A percentile compares a stretch with the other conserved stretches of the same genome.
Conservation (phyloP, 805 yeast genomes). For the Dipodascus albidus region DNA sequence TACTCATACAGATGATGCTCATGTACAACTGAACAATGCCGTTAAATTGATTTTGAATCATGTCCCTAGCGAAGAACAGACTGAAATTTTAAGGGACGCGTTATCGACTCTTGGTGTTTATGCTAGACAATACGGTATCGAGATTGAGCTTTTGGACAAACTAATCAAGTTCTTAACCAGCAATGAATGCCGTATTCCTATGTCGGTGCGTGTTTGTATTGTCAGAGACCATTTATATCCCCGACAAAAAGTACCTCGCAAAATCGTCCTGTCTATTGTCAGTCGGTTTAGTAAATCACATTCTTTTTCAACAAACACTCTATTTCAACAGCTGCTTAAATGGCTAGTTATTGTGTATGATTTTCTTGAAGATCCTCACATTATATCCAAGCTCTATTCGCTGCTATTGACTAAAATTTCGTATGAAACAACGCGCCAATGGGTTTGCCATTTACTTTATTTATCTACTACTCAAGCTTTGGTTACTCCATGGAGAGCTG, state of each 20-base stretch:
- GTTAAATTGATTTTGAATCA: background rate
- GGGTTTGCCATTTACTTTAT: constrained; percentile 15
- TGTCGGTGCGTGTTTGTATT: constrained; percentile 3
- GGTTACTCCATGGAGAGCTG: constrained; percentile 16
- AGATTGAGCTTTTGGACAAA: background rate
- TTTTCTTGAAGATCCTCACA: constrained; percentile 11
- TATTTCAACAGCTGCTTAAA: constrained; percentile 9
- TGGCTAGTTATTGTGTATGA: constrained; percentile 13
- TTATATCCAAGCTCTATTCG: constrained; percentile 10
- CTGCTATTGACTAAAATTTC: constrained; percentile 13
- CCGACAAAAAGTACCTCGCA: constrained; percentile 16
- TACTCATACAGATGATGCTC: background rate
- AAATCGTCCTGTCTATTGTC: constrained; percentile 19
- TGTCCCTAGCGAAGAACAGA: background rate
- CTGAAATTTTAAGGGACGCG: background rate
- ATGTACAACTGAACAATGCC: background rate
- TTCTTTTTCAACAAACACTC: constrained; percentile 7
- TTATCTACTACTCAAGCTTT: constrained; percentile 8
- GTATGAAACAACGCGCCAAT: constrained; percentile 11
- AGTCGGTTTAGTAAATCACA: constrained; percentile 10
- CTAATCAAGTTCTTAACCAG: background rate
- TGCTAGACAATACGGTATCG: background rate
- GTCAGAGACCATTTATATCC: constrained; percentile 12
- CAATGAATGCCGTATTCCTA: constrained; percentile 4
- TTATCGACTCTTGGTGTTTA: background rate